These are phyloP conservation scores for Paramecium primaurelia DNA, from an alignment of 73 alveolate genomes.

Conservation along the genomic window DNA sequence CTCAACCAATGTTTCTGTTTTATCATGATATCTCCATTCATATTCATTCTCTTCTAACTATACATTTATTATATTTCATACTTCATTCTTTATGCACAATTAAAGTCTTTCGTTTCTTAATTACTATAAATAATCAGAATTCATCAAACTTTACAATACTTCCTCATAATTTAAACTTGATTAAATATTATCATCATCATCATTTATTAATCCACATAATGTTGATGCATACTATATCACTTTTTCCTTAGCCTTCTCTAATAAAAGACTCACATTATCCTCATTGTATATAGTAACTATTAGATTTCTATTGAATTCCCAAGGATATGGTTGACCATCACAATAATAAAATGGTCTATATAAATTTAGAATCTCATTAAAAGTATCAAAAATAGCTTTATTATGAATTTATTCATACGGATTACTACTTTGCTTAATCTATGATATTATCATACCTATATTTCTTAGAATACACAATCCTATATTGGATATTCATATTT, in stretches of 20 bases:
- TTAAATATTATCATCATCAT: conserved; percentile 26
- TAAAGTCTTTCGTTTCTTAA: conserved; percentile 48
- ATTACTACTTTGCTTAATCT: conserved; percentile 29
- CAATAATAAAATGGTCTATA: conserved; percentile 68
- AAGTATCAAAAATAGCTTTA: conserved; percentile 75
- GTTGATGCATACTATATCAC: conserved; percentile 38
- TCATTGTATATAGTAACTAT: background rate
- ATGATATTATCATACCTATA: background rate
- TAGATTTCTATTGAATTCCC: conserved; percentile 12
- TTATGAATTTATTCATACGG: conserved; percentile 64
- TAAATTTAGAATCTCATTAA: conserved; percentile 70
- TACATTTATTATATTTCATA: background rate
- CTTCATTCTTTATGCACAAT: background rate
- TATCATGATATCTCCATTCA: conserved; percentile 25
- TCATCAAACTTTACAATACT: background rate
- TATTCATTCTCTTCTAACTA: background rate
- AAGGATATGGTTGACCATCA: conserved; percentile 55
- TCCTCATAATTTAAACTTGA: background rate
- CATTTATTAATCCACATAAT: conserved; percentile 39
- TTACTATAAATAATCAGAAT: conserved; percentile 32
- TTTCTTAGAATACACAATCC: background rate
- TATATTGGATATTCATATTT: background rate
- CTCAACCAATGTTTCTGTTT: conserved; percentile 31
- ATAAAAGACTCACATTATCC: background rate
- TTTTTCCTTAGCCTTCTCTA: conserved; percentile 44